Base-by-base conservation (phyloP, 345 rosid species). In the Eucalyptus marginata region DNA sequence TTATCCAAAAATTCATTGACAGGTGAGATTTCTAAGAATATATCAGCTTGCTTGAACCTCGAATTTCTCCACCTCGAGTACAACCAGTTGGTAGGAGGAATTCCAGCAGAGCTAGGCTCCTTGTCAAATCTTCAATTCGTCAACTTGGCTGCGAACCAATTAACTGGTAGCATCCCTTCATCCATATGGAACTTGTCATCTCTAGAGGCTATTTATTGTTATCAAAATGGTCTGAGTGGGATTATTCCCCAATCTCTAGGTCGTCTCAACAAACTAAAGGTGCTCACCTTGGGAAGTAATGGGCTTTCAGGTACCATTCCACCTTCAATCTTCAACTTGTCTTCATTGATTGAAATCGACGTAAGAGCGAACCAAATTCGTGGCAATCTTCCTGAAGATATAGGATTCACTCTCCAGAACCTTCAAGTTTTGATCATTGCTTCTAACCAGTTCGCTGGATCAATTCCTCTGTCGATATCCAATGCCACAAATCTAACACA, bases 261-360 rank as follows among this genome's bases (percentile, higher is more conserved):
- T 49, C 40, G 2, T 49, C 52, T 86, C 4, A 49, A 7, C 56
- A 86, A n/a, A 8, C 58, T 46, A n/a, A 17, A 46, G 18, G 20
- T 7, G 33, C 52, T 43, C 50, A 27, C 6, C 54, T 31, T 84
- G 52, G 86, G 2, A 47, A 25, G 18, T 5, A 91, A 91, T 44
- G 56, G 24, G 56, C 20, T 92, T 31, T 90, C 91, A 1, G 92
- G 91, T 71, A 44, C 59, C 10, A 88, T 93, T 51, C 92, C 94
- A 27, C 54, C 90, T 2, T 86, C 92, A 2, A 36, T 93, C 3
- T 92, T 83, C 91, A 94, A 93, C 89, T 87, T 90, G 11, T 89
- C 93, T 31, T 87, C 91, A 4, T 3, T 91, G 31, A 22, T 16
- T 10, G 10, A 0, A 4, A 31, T 93, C 1, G 46, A 80, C 3